Evolutionary conservation across 2,329 filamentous ascomycete species (phyloP).

Genomic region (Arthroderma uncinatum): DNA sequence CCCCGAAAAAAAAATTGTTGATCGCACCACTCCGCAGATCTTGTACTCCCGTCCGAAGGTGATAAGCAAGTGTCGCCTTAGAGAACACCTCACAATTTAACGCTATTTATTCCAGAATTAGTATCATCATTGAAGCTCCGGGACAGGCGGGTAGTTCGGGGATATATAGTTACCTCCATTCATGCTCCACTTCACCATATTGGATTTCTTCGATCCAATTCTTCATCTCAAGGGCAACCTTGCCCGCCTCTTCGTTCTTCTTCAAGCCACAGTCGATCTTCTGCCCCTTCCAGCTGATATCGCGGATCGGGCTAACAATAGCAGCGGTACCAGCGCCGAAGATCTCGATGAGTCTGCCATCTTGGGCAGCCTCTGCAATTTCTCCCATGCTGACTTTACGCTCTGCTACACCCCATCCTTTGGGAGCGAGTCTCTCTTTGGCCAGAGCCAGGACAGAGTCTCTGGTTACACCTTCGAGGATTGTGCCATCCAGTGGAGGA

Average conservation of each 20-base stretch:
- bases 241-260: constrained; percentile 73
- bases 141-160: neutral
- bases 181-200: constrained; percentile 84
- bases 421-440: constrained; percentile 64
- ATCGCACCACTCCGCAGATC: neutral
- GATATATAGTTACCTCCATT: constrained; percentile 60
- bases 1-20: neutral
- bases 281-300: constrained; percentile 78
- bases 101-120: constrained; percentile 4
- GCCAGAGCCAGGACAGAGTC: constrained; percentile 85
- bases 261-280: constrained; percentile 72
- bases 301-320: constrained; percentile 80
- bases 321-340: constrained; percentile 92
- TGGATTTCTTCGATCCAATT: constrained; percentile 93
- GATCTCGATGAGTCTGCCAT: constrained; percentile 80
- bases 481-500: constrained; percentile 92
- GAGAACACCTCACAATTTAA: constrained; percentile 11
- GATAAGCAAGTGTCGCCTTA: neutral
- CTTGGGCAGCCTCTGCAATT: constrained; percentile 64
- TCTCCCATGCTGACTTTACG: constrained; percentile 88
- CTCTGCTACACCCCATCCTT: constrained; percentile 84
- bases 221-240: constrained; percentile 79
- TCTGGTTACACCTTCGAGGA: constrained; percentile 85
- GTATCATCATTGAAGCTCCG: neutral
- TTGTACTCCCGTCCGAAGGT: neutral